Base-by-base conservation (phyloP, 345 rosid species). In the Angophora floribunda region DNA sequence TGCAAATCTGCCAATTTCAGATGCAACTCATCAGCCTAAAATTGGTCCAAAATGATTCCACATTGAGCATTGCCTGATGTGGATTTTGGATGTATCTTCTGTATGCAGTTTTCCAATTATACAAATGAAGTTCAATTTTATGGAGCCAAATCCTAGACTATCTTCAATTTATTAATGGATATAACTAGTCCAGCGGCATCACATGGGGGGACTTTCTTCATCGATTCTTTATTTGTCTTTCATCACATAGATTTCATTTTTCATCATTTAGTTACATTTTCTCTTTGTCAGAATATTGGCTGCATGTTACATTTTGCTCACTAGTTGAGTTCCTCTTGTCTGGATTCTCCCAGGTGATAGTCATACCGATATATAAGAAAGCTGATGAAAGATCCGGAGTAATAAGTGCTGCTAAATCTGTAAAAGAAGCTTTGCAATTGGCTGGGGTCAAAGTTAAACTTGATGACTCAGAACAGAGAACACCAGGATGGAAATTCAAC, bases 401-500 rank as follows among this genome's bases (percentile, higher is more conserved):
- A 87, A 93, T 97, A 87, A 90, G 88, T 91, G 97, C 96, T 32
- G 97, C 98, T 85, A 89, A 93, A 70, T 95, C 95, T 85, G 94
- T 94, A 17, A 94, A 93, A 88, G 96, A 95, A 87, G 87, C 89
- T 91, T 89, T 97, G 88, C 95, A 94, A 57, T 88, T 89, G 52
- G 94, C 96, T 52, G 97, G 98, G 49, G 85, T 96, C 85, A 95
- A 90, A 93, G 98, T 98, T 89, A 97, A 97, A 91, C 96, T 98
- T 22, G 99, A 96, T 90, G 98, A 95, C 87, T 91, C 95, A n/a
- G 98, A 97, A 26, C 98, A 95, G 87, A 91, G 92, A 90, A 96
- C 98, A 52, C 96, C 97, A 7, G 98, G 99, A 32, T 98, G 99
- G 99, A 98, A 97, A 92, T 94, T 96, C 95, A 96, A 97, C 91